These are phyloP conservation scores for Phalaenopsis hybrid DNA, from an alignment of 116 monocot species.

Conservation along the genomic window DNA sequence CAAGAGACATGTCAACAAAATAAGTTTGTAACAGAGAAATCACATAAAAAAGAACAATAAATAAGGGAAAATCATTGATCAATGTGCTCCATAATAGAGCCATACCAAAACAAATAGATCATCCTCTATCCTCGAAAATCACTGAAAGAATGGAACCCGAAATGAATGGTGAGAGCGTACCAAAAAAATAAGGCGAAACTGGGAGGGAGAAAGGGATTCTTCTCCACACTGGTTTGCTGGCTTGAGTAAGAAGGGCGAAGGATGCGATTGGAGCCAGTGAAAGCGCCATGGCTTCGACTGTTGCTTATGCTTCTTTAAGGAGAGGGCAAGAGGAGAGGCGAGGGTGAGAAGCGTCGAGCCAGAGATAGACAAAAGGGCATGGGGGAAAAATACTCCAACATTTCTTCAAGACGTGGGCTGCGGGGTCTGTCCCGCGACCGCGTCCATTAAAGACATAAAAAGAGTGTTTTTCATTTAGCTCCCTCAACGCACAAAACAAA, in stretches of 20 bases:
- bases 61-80: background rate
- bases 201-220: background rate
- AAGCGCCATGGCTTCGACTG: slow-evolving; percentile 2
- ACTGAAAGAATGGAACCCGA: background rate
- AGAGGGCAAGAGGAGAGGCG: too few species aligned
- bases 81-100: background rate
- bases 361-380: too few species aligned
- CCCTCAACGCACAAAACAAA: too few species aligned
- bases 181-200: background rate
- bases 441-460: too few species aligned
- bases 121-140: background rate
- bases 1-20: background rate
- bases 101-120: background rate
- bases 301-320: background rate
- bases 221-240: background rate
- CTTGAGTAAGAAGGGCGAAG: background rate
- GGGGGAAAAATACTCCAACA: too few species aligned
- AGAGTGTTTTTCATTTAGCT: too few species aligned
- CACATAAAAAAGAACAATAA: background rate
- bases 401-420: too few species aligned
- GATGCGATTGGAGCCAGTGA: background rate
- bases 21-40: background rate
- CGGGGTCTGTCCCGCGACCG: too few species aligned
- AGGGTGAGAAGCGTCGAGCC: too few species aligned
- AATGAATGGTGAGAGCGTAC: background rate